Evolutionary conservation across 176 grass and related monocot genomes (phyloP).

Genomic region (Carex littledalei): DNA sequence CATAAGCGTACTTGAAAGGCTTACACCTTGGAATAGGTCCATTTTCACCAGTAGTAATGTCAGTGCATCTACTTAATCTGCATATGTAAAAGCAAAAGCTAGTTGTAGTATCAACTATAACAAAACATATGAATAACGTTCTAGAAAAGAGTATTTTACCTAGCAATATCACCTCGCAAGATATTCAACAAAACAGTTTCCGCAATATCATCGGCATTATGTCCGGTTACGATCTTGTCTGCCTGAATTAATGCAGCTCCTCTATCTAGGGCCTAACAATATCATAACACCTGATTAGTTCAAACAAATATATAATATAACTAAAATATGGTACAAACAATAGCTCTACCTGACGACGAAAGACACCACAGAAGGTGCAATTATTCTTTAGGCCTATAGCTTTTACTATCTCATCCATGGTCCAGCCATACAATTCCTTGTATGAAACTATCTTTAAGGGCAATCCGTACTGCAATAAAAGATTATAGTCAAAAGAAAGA

Average conservation of each 20-base stretch:
- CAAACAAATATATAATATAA: not conserved
- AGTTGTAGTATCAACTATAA: slow-evolving; percentile 14
- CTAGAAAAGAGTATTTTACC: slow-evolving; percentile 32
- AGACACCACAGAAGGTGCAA: slow-evolving; percentile 96
- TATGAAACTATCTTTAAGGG: slow-evolving; percentile 94
- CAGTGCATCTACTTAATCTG: slow-evolving; percentile 97
- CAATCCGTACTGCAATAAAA: slow-evolving; percentile 61
- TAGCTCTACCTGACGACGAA: slow-evolving; percentile 71
- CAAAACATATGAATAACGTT: not conserved
- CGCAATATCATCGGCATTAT: slow-evolving; percentile 98
- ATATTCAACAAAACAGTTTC: slow-evolving; percentile 97
- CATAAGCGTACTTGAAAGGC: slow-evolving; percentile 95
- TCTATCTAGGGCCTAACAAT: slow-evolving; percentile 65
- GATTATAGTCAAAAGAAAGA: slow-evolving; percentile 7
- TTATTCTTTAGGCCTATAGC: slow-evolving; percentile 93
- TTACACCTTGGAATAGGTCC: slow-evolving; percentile 99
- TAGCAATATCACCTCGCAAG: slow-evolving; percentile 94
- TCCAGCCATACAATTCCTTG: slow-evolving; percentile 95
- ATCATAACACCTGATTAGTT: slow-evolving; percentile 1
- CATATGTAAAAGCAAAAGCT: slow-evolving; percentile 16
- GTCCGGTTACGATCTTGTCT: slow-evolving; percentile 95
- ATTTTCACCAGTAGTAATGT: slow-evolving; percentile 96
- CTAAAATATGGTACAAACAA: not conserved
- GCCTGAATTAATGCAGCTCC: slow-evolving; percentile 83
- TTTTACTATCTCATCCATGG: slow-evolving; percentile 98